Conservation (phyloP, 345 rosid species). For the Kernera saxatilis region DNA sequence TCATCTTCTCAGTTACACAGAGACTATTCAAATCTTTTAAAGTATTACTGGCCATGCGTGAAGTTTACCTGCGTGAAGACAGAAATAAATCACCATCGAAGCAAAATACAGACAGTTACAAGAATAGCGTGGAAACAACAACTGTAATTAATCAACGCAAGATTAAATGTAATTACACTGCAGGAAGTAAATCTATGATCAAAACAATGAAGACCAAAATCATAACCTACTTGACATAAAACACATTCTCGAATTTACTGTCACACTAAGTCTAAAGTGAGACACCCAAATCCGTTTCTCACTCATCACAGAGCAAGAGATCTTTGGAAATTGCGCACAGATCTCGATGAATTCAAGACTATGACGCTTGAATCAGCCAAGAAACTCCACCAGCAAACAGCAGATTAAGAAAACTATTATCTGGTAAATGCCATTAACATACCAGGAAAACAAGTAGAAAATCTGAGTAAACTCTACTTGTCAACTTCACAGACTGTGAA, state of each 20-base stretch:
- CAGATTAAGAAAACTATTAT: not conserved
- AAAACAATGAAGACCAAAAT: not conserved
- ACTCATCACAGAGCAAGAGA: not conserved
- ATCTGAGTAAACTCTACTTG: not conserved
- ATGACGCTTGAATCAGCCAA: not conserved
- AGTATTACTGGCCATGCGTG: slow-evolving; percentile 60
- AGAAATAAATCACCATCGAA: not conserved
- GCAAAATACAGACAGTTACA: not conserved
- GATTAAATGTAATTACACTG: not conserved
- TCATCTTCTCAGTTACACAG: slow-evolving; percentile 51
- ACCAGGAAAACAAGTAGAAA: not conserved
- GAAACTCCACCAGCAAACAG: not conserved
- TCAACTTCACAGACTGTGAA: slow-evolving; percentile 14
- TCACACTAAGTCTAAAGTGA: not conserved
- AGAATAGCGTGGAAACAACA: not conserved
- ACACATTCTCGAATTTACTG: not conserved
- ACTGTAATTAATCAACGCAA: not conserved
- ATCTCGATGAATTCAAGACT: not conserved
- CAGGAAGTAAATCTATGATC: not conserved
- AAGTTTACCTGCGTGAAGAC: slow-evolving; percentile 4
- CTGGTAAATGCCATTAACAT: not conserved
- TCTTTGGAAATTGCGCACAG: not conserved
- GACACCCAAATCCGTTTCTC: not conserved
- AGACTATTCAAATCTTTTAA: slow-evolving; percentile 60
- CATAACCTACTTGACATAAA: not conserved